phyloP scores from a whole-genome alignment of 139 green algal genomes.

The Chlamydomonas sphaeroides region DNA sequence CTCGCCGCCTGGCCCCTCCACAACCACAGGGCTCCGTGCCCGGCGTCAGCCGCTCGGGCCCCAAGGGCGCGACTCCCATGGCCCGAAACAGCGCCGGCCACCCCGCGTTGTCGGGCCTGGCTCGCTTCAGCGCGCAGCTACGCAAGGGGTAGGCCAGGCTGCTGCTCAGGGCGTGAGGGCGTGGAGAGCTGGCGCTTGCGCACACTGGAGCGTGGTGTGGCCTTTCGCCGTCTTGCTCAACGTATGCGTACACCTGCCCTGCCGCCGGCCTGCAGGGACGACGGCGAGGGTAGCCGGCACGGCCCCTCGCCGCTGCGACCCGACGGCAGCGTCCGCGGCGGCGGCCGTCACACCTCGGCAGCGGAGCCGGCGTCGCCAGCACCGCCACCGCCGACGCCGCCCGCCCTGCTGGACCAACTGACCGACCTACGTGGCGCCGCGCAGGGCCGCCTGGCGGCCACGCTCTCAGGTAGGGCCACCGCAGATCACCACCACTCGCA shows the following conservation, averaged over 20 bases:
- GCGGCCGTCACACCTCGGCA: neutral
- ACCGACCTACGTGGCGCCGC: neutral
- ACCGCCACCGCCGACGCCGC: neutral
- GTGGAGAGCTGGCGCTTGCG: neutral
- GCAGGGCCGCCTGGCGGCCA: neutral
- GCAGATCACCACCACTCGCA: no score
- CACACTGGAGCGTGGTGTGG: neutral
- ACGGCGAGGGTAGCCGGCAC: conserved; percentile 11
- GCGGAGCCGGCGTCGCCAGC: neutral
- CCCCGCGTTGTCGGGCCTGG: neutral
- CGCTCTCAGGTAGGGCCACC: neutral
- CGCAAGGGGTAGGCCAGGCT: conserved; percentile 7
- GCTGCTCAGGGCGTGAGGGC: neutral
- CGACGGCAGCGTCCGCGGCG: neutral
- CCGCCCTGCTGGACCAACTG: neutral
- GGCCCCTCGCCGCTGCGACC: neutral
- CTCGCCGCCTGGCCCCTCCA: no score
- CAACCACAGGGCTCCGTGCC: no score
- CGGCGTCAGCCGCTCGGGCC: no score
- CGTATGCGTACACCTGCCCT: no score
- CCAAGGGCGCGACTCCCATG: neutral
- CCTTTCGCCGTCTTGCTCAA: no score
- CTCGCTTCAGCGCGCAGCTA: conserved; percentile 5
- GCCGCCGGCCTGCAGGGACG: neutral
- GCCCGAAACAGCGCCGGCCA: conserved; percentile 1